phyloP scores from a whole-genome alignment of 2,329 filamentous ascomycete genomes.

The Chaetomium strumarium region DNA sequence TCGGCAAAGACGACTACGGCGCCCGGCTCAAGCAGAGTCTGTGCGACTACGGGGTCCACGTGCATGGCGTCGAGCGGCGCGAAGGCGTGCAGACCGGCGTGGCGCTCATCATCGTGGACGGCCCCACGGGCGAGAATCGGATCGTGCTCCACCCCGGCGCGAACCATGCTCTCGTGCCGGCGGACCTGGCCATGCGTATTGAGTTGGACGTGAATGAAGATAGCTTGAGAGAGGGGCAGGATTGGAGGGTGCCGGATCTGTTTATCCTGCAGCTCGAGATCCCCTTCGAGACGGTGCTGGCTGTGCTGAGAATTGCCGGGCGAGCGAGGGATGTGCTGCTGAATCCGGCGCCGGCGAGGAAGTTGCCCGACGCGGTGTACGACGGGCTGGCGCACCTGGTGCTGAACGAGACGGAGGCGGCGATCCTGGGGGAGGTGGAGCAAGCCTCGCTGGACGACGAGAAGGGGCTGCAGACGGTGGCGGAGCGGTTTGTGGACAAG shows the following conservation, averaged over 20 bases:
- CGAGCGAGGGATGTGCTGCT: slow-evolving; percentile 57
- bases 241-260: slow-evolving; percentile 45
- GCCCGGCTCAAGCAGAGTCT: slow-evolving; percentile 54
- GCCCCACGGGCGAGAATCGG: slow-evolving; percentile 66
- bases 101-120: slow-evolving; percentile 71
- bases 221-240: not conserved
- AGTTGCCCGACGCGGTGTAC: slow-evolving; percentile 62
- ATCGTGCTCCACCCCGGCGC: slow-evolving; percentile 70
- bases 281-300: slow-evolving; percentile 58
- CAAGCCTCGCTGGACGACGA: slow-evolving; percentile 45
- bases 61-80: slow-evolving; percentile 25
- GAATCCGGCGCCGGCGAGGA: slow-evolving; percentile 76
- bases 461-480: slow-evolving; percentile 42
- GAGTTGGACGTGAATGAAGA: slow-evolving; percentile 20
- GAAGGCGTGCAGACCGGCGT: slow-evolving; percentile 56
- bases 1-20: slow-evolving; percentile 64
- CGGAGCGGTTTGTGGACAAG: slow-evolving; percentile 54
- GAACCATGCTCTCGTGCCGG: slow-evolving; percentile 48
- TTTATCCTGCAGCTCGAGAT: slow-evolving; percentile 77
- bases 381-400: slow-evolving; percentile 68
- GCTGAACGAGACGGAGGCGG: slow-evolving; percentile 86
- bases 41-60: slow-evolving; percentile 54
- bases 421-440: slow-evolving; percentile 57
- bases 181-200: slow-evolving; percentile 29
- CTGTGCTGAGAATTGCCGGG: slow-evolving; percentile 49